Conservation (phyloP, 1,139 yeast genomes). For the Magnusiomyces suaveolens region DNA sequence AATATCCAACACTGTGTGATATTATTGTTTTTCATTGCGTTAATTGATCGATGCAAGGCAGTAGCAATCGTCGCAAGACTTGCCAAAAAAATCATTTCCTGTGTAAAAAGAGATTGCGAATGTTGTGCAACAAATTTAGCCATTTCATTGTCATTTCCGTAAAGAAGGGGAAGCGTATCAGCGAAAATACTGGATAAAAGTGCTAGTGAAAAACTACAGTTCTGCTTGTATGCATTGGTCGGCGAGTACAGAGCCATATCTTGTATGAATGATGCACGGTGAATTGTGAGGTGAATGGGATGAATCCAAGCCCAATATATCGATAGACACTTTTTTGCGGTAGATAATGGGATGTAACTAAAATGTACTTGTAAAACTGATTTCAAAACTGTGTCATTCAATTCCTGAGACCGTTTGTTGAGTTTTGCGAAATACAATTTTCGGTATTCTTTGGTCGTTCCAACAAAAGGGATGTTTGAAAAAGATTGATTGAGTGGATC, state of each 20-base stretch:
- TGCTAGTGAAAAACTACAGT: conserved; percentile 12
- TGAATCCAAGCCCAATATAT: conserved; percentile 15
- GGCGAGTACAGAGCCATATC: conserved; percentile 11
- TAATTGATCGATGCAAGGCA: conserved; percentile 8
- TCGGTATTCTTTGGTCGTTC: background rate
- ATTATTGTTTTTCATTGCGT: conserved; percentile 9
- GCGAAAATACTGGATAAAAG: conserved; percentile 10
- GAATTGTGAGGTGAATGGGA: conserved; percentile 11
- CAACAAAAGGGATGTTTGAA: background rate
- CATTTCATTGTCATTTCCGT: conserved; percentile 9
- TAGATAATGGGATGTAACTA: conserved; percentile 9
- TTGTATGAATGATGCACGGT: conserved; percentile 13
- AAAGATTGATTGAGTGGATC: background rate
- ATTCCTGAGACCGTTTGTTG: background rate
- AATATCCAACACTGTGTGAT: conserved; percentile 9
- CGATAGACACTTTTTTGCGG: conserved; percentile 11
- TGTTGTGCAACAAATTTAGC: conserved; percentile 12
- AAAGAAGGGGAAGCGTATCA: conserved; percentile 8
- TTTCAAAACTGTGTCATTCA: conserved; percentile 7
- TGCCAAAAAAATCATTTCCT: conserved; percentile 11
- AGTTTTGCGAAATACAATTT: background rate
- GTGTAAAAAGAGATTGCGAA: conserved; percentile 12
- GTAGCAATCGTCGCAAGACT: conserved; percentile 8
- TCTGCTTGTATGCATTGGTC: conserved; percentile 4
- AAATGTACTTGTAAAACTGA: conserved; percentile 8